Percentiles rank a stretch among this genome's conserved stretches.
Conservation (phyloP, 148 eudicot genomes). For the Heliamphora exappendiculata region DNA sequence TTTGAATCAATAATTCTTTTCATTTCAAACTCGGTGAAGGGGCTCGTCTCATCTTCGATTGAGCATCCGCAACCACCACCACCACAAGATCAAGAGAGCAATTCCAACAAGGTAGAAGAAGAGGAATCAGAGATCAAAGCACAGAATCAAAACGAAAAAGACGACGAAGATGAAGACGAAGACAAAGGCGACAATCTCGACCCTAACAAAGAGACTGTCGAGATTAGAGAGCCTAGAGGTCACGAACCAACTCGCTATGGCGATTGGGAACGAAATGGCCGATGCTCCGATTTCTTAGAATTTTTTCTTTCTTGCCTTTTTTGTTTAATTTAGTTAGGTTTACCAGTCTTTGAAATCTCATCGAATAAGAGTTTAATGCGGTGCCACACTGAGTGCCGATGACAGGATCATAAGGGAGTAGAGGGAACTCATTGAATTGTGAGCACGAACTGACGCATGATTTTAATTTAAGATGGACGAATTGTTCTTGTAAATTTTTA, state of each 20-base stretch:
- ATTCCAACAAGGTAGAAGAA: constrained; percentile 10
- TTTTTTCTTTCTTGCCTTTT: no score
- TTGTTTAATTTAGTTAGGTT: background rate
- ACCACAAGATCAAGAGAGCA: constrained; percentile 5
- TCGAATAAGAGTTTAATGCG: no score
- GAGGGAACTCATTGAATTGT: no score
- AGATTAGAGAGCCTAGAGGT: constrained; percentile 82
- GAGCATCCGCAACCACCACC: constrained; percentile 18
- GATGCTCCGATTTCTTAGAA: constrained; percentile 76
- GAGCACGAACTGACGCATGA: no score
- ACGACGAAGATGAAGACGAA: constrained; percentile 12
- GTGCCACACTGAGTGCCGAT: no score
- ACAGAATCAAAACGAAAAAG: constrained; percentile 5
- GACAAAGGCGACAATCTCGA: constrained; percentile 29
- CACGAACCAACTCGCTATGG: constrained; percentile 94
- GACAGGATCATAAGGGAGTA: no score
- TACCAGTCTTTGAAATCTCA: background rate
- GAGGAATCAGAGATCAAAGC: constrained; percentile 14
- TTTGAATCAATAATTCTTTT: constrained; percentile 15
- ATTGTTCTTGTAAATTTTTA: no score
- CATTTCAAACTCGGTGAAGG: constrained; percentile 20
- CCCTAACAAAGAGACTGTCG: constrained; percentile 67
- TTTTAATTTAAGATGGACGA: no score
- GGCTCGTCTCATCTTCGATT: constrained; percentile 31
- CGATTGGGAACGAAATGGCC: constrained; percentile 85